Percentiles rank a stretch among this genome's conserved stretches.
phyloP scores from a whole-genome alignment of 345 rosid genomes.

The Stellera chamaejasme region DNA sequence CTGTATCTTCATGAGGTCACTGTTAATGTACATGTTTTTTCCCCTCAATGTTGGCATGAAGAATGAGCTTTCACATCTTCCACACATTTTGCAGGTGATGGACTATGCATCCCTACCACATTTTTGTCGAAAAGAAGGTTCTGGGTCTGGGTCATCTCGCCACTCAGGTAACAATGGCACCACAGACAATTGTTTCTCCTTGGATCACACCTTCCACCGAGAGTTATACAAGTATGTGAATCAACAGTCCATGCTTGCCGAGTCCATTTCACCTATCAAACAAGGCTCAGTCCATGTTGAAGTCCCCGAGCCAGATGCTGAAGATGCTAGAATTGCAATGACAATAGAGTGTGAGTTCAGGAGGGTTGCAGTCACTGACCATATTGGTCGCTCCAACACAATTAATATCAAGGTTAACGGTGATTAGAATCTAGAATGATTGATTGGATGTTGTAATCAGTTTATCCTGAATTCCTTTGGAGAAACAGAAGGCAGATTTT shows the following conservation, averaged over 20 bases:
- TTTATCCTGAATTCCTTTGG: background rate
- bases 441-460: too few relatives aligned
- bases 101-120: constrained; percentile 87
- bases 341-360: constrained; percentile 72
- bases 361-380: constrained; percentile 35
- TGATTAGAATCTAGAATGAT: constrained; percentile 14
- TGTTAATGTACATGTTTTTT: too few relatives aligned
- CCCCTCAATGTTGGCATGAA: too few relatives aligned
- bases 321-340: constrained; percentile 45
- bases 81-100: constrained; percentile 55
- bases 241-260: constrained; percentile 34
- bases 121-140: constrained; percentile 73
- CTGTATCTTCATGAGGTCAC: background rate
- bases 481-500: too few relatives aligned
- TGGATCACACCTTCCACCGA: constrained; percentile 84
- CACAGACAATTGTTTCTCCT: constrained; percentile 66
- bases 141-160: constrained; percentile 75
- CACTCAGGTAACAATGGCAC: constrained; percentile 35
- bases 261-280: constrained; percentile 34
- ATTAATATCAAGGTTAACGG: constrained; percentile 28
- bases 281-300: constrained; percentile 81
- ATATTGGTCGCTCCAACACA: constrained; percentile 28
- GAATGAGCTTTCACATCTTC: background rate
- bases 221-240: constrained; percentile 63
- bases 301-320: constrained; percentile 53